phyloP scores from a whole-genome alignment of 1,284 basidiomycete species.

The Puccinia brachypodii region DNA sequence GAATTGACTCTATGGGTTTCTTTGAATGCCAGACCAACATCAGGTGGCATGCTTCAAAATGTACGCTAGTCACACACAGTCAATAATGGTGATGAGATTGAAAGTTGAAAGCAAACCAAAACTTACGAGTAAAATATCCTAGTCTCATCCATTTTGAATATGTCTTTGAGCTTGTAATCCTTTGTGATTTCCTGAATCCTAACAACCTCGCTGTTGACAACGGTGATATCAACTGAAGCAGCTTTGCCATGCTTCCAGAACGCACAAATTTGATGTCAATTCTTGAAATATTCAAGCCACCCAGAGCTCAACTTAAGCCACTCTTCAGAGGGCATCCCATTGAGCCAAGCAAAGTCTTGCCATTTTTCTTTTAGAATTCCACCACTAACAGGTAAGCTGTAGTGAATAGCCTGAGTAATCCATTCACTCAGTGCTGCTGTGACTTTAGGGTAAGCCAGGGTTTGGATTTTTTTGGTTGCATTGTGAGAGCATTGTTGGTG shows the following conservation, averaged over 20 bases:
- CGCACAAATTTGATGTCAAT: neutral
- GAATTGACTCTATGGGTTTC: neutral
- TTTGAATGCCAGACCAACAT: no score
- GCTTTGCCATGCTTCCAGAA: neutral
- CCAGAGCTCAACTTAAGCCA: slow-evolving; percentile 5
- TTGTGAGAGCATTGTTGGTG: neutral
- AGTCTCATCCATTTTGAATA: slow-evolving; percentile 36
- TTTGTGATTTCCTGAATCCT: neutral
- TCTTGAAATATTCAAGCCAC: slow-evolving; percentile 23
- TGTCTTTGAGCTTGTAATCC: neutral
- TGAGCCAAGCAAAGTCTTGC: slow-evolving; percentile 21
- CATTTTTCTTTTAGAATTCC: slow-evolving; percentile 10
- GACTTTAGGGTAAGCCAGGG: slow-evolving; percentile 10
- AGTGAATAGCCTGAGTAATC: neutral
- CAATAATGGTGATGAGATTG: neutral
- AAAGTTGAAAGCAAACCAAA: neutral
- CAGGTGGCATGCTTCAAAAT: no score
- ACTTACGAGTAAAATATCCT: slow-evolving; percentile 1
- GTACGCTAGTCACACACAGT: neutral
- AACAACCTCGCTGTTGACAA: neutral
- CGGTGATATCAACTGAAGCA: neutral
- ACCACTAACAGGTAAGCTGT: neutral
- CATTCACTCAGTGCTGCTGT: neutral
- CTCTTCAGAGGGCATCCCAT: neutral
- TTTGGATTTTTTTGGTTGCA: neutral